phyloP scores from a whole-genome alignment of 352 stramenopile species.

The Plasmopara halstedii region DNA sequence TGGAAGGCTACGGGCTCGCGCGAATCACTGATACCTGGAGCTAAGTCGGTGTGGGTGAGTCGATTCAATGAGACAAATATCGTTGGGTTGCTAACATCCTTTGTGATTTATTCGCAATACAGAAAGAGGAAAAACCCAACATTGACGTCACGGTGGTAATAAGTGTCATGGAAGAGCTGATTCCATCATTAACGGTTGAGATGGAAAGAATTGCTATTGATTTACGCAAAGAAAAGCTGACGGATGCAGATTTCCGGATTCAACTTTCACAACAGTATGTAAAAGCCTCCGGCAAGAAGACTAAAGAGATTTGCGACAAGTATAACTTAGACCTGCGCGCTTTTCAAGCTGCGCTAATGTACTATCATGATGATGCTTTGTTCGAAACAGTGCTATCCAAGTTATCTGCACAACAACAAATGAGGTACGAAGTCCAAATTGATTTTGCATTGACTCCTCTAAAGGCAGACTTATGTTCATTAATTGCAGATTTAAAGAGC shows the following conservation, averaged over 20 bases:
- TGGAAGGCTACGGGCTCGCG: conserved; percentile 79
- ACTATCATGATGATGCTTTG: conserved; percentile 62
- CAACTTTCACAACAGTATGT: conserved; percentile 63
- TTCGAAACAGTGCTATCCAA: conserved; percentile 60
- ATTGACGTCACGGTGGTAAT: conserved; percentile 52
- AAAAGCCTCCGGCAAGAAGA: conserved; percentile 51
- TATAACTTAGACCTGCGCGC: conserved; percentile 49
- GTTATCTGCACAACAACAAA: conserved; percentile 56
- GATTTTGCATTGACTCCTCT: conserved; percentile 15
- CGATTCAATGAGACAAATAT: neutral
- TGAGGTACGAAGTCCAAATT: conserved; percentile 32
- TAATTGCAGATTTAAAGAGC: conserved; percentile 33
- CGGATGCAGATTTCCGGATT: conserved; percentile 33
- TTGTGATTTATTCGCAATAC: conserved; percentile 19
- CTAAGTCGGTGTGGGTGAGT: conserved; percentile 34
- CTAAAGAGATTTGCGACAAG: conserved; percentile 41
- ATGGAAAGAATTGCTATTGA: conserved; percentile 54
- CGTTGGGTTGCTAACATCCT: neutral
- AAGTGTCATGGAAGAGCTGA: conserved; percentile 62
- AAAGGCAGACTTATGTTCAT: conserved; percentile 7
- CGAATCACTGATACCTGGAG: conserved; percentile 50
- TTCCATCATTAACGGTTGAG: conserved; percentile 58
- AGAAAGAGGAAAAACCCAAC: conserved; percentile 48
- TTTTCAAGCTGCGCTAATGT: conserved; percentile 71
- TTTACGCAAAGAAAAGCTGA: conserved; percentile 29